Evolutionary conservation across 208 protist genomes (phyloP).

Genomic region (Leishmania tropica): DNA sequence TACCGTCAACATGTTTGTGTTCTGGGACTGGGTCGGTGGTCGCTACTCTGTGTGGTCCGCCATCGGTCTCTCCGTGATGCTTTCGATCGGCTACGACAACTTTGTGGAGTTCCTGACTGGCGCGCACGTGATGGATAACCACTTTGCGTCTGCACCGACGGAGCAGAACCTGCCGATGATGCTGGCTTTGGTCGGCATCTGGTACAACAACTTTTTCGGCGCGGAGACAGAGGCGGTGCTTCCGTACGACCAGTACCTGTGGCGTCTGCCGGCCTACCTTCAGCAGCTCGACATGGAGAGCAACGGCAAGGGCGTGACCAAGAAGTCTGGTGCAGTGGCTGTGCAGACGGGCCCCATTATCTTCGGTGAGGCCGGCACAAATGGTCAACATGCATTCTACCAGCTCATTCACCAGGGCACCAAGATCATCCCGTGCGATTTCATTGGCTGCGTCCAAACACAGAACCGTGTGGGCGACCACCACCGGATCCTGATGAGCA

Average conservation of each 20-base stretch:
- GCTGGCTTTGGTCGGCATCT: conserved; percentile 95
- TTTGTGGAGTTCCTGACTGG: conserved; percentile 95
- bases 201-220: conserved; percentile 98
- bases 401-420: conserved; percentile 98
- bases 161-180: conserved; percentile 93
- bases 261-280: conserved; percentile 97
- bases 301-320: conserved; percentile 95
- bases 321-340: conserved; percentile 53
- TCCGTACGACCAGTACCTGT: conserved; percentile 98
- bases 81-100: conserved; percentile 95
- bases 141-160: conserved; percentile 69
- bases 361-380: conserved; percentile 96
- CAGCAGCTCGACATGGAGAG: conserved; percentile 98
- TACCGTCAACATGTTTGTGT: conserved; percentile 97
- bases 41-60: conserved; percentile 98
- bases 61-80: conserved; percentile 95
- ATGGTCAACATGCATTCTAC: conserved; percentile 96
- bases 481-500: conserved; percentile 96
- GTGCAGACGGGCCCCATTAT: conserved; percentile 95
- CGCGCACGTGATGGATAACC: conserved; percentile 80
- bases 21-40: conserved; percentile 99
- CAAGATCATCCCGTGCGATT: conserved; percentile 97
- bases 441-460: conserved; percentile 92
- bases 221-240: conserved; percentile 95
- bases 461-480: conserved; percentile 95